A percentile compares a stretch with the other conserved stretches of the same genome.
These are phyloP conservation scores for Trichoderma erinaceum DNA, from an alignment of 495 filamentous ascomycete genomes.

Conservation along the genomic window DNA sequence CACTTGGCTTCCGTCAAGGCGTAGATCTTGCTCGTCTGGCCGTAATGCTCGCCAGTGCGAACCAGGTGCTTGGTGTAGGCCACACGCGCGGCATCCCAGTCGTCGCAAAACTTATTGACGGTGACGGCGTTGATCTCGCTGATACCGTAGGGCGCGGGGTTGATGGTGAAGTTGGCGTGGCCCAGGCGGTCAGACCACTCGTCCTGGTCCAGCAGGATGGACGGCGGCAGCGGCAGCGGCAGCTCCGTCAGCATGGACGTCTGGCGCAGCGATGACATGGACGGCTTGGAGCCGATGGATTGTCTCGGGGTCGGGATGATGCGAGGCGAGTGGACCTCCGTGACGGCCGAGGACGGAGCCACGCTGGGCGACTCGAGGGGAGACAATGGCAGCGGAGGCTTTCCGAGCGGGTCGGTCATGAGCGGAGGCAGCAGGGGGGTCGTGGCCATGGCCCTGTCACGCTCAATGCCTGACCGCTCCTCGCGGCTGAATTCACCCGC, in stretches of 20 bases:
- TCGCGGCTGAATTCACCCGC: constrained; percentile 55
- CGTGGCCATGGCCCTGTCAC: constrained; percentile 57
- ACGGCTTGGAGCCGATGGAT: constrained; percentile 73
- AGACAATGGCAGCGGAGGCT: constrained; percentile 41
- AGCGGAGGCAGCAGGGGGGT: constrained; percentile 81
- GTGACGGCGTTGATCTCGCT: constrained; percentile 49
- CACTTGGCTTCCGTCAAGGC: constrained; percentile 78
- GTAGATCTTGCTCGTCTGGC: constrained; percentile 75
- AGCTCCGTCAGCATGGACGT: constrained; percentile 32
- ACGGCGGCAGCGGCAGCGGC: constrained; percentile 43
- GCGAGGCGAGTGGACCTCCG: constrained; percentile 25
- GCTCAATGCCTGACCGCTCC: constrained; percentile 41
- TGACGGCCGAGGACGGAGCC: constrained; percentile 23
- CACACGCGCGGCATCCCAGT: constrained; percentile 74
- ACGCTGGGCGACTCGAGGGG: constrained; percentile 78
- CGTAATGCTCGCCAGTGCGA: constrained; percentile 81
- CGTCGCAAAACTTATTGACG: constrained; percentile 60
- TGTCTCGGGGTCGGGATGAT: constrained; percentile 54
- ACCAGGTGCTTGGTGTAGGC: constrained; percentile 81
- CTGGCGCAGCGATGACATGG: constrained; percentile 64
- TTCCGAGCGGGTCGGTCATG: constrained; percentile 46
- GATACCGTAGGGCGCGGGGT: constrained; percentile 72
- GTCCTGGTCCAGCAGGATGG: constrained; percentile 53
- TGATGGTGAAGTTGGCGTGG: constrained; percentile 87
- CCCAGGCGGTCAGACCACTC: constrained; percentile 84